Evolutionary conservation across 306 rosid species (phyloP), one percentile per base, ranked within the genome.

Genomic region (Morella rubra): DNA sequence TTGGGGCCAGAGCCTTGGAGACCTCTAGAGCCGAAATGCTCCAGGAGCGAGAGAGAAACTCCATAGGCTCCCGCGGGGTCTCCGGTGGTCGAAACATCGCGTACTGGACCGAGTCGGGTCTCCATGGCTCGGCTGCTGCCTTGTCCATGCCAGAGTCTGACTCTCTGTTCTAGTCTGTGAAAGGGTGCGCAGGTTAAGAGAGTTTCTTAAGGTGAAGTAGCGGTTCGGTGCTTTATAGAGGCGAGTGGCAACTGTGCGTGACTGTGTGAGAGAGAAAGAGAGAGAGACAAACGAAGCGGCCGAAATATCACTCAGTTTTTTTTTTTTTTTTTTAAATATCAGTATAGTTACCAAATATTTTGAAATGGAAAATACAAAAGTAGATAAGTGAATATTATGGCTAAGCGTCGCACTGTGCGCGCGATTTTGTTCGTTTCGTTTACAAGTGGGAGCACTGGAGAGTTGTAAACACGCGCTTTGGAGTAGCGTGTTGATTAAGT

Each of bases 1-100:
- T 82, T 0, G 96, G 91, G 0, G 93, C 82, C 2, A 95, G 81
- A 46, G 96, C 95, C 44, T 95, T 90, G 69, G 97, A 92, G 51
- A 92, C 88, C 80, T 95, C 93, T 8, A 74, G 65, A 41, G 98
- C 92, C 5, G 98, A 94, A 27, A 87, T 81, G 72, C 97, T 89
- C 98, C 98, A 94, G 1, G 97, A 94, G 32, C 98, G 96, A 0
- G 97, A 94, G 54, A 91, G 95, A 27, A 87, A 94, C 87, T 94
- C 97, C 93, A 91, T 91, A 56, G 98, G 90, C 80, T 88, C 96
- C 0, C 80, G 84, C 0, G 97, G 97, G 5, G 96, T 84, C 79
- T 89, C 95, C 68, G 97, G 91, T 1, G 90, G 95, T 46, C 86
- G 77, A 80, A 82, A 89, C 32, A 88, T 18, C 59, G 78, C 27